Percentiles rank a stretch among this genome's conserved stretches.
Conservation (phyloP, 2,329 filamentous ascomycete species). For the Thielaviopsis populi region DNA sequence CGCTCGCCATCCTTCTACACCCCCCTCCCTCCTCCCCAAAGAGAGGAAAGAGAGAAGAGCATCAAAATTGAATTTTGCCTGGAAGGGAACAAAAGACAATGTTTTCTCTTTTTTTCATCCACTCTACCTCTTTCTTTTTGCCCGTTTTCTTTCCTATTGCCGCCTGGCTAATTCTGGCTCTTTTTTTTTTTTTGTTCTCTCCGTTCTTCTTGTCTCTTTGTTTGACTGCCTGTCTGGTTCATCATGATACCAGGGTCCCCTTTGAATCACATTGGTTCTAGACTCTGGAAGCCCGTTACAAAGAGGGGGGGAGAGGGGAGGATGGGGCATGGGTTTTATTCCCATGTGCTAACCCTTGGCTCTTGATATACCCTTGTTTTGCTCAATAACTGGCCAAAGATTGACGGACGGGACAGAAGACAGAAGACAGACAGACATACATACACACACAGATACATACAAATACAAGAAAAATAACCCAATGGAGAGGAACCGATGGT, state of each 20-base stretch:
- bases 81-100: neutral
- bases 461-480: neutral
- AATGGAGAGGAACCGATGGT: constrained; percentile 1
- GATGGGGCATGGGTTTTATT: neutral
- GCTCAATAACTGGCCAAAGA: neutral
- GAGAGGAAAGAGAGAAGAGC: neutral
- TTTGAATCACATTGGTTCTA: neutral
- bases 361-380: neutral
- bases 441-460: neutral
- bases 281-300: neutral
- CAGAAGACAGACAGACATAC: neutral
- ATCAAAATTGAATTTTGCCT: neutral
- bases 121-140: neutral
- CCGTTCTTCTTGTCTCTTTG: constrained; percentile 1
- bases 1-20: neutral
- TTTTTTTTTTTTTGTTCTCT: neutral
- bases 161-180: neutral
- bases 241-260: neutral
- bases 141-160: neutral
- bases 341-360: neutral
- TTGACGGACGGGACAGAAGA: neutral
- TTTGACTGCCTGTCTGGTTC: neutral
- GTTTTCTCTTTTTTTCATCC: neutral
- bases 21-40: neutral
- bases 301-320: neutral